Conservation (phyloP, 2,329 filamentous ascomycete species). For the Phialophora chinensis region DNA sequence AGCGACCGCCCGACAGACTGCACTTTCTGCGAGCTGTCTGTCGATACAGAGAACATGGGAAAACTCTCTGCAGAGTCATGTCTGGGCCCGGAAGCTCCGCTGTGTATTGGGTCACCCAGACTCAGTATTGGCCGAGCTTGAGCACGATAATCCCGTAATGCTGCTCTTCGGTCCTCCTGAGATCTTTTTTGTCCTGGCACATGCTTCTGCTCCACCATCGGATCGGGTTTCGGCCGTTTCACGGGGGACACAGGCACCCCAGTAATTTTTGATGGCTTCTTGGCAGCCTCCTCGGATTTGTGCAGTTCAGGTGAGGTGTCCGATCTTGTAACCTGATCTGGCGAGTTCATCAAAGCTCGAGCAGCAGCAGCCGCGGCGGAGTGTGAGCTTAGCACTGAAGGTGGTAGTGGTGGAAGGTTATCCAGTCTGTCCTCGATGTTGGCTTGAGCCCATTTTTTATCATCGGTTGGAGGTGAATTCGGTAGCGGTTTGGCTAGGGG, state of each 20-base stretch:
- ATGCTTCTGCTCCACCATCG: neutral
- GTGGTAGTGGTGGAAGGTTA: slow-evolving; percentile 51
- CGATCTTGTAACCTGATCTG: slow-evolving; percentile 32
- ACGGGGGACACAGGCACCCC: slow-evolving; percentile 3
- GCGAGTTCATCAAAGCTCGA: slow-evolving; percentile 34
- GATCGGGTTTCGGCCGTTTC: slow-evolving; percentile 4
- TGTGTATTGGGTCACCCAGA: slow-evolving; percentile 51
- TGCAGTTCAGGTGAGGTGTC: slow-evolving; percentile 26
- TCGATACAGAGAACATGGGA: slow-evolving; percentile 67
- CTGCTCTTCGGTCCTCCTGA: slow-evolving; percentile 51
- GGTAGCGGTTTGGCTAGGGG: slow-evolving; percentile 57
- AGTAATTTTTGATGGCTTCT: neutral
- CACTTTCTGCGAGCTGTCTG: slow-evolving; percentile 60
- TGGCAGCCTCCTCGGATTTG: slow-evolving; percentile 17
- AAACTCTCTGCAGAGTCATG: slow-evolving; percentile 68
- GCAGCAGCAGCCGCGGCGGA: slow-evolving; percentile 39
- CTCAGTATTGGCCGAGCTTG: slow-evolving; percentile 57
- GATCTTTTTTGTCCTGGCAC: slow-evolving; percentile 44
- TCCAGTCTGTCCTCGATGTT: slow-evolving; percentile 45
- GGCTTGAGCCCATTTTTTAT: slow-evolving; percentile 43
- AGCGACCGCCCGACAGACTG: slow-evolving; percentile 61
- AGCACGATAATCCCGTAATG: slow-evolving; percentile 56
- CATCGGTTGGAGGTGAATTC: slow-evolving; percentile 30
- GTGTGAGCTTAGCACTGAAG: slow-evolving; percentile 50
- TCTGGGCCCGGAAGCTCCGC: slow-evolving; percentile 47